Evolutionary conservation across 768 basidiomycete species (phyloP).

Genomic region (Termitomyces sp.): DNA sequence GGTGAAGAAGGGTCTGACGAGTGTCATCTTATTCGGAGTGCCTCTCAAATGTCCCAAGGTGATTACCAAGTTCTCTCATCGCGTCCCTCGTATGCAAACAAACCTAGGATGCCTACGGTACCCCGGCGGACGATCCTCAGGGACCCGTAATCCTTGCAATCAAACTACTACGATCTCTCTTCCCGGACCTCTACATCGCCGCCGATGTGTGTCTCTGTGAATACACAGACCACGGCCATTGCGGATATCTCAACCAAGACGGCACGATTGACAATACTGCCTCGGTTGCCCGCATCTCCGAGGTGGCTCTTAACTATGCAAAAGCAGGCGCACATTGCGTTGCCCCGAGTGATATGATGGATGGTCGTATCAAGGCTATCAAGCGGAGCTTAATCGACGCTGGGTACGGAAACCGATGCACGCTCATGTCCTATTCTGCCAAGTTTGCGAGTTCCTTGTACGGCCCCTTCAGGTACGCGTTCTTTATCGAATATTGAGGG

Average conservation of each 20-base stretch:
- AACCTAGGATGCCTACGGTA: constrained; percentile 71
- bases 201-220: constrained; percentile 99
- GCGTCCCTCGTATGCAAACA: background rate
- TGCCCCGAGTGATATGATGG: constrained; percentile 99
- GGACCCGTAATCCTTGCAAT: constrained; percentile 97
- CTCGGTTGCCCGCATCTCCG: constrained; percentile 84
- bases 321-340: constrained; percentile 96
- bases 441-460: constrained; percentile 96
- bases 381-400: constrained; percentile 81
- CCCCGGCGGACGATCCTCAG: constrained; percentile 83
- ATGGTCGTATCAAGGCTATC: constrained; percentile 88
- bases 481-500: background rate
- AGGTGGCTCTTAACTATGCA: constrained; percentile 92
- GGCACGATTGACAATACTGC: constrained; percentile 74
- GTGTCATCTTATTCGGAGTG: constrained; percentile 94
- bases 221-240: constrained; percentile 98
- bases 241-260: constrained; percentile 73
- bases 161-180: constrained; percentile 68
- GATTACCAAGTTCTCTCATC: background rate
- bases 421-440: constrained; percentile 95
- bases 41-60: constrained; percentile 81
- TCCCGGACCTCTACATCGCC: constrained; percentile 85
- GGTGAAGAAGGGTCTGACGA: constrained; percentile 83
- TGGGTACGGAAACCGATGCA: constrained; percentile 84
- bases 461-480: constrained; percentile 83